Evolutionary conservation across 148 eudicot genomes (phyloP).

Genomic region (Limonium bicolor): DNA sequence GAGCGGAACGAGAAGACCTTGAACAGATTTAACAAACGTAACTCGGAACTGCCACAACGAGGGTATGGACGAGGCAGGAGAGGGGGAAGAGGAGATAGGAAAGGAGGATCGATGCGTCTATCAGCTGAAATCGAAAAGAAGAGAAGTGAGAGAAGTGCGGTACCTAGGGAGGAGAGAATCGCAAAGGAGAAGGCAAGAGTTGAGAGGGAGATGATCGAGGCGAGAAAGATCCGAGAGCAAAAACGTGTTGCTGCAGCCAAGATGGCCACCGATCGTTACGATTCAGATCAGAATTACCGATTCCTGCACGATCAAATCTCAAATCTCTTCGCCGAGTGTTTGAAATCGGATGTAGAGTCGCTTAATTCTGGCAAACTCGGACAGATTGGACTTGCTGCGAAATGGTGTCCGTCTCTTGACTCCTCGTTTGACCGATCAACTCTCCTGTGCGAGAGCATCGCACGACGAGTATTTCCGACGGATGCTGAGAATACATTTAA

Average conservation of each 20-base stretch:
- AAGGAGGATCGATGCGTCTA: not conserved
- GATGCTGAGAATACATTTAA: constrained; percentile 15
- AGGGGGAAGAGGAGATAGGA: not conserved
- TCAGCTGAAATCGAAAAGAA: not conserved
- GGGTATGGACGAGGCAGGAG: not conserved
- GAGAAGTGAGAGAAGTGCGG: not conserved
- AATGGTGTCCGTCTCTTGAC: constrained; percentile 21
- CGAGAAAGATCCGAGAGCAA: constrained; percentile 1
- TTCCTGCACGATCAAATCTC: constrained; percentile 12
- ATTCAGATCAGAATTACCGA: constrained; percentile 8
- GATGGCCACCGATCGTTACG: constrained; percentile 5
- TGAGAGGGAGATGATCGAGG: too few relatives aligned
- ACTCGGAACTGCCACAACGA: too few relatives aligned
- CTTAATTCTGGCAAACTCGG: constrained; percentile 6
- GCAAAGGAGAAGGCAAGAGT: constrained; percentile 5
- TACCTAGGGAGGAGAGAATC: constrained; percentile 1
- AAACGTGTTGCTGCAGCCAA: constrained; percentile 2
- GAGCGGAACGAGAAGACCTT: not conserved
- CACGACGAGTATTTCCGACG: constrained; percentile 10
- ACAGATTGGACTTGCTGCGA: constrained; percentile 14
- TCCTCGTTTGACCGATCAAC: constrained; percentile 12
- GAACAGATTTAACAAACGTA: too few relatives aligned
- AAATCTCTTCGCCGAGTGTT: constrained; percentile 12
- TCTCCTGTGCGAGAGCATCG: constrained; percentile 14
- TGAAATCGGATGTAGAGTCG: constrained; percentile 8